These are phyloP conservation scores for Calonectria leucothoes DNA, from an alignment of 2,329 filamentous ascomycete genomes.

Conservation along the genomic window DNA sequence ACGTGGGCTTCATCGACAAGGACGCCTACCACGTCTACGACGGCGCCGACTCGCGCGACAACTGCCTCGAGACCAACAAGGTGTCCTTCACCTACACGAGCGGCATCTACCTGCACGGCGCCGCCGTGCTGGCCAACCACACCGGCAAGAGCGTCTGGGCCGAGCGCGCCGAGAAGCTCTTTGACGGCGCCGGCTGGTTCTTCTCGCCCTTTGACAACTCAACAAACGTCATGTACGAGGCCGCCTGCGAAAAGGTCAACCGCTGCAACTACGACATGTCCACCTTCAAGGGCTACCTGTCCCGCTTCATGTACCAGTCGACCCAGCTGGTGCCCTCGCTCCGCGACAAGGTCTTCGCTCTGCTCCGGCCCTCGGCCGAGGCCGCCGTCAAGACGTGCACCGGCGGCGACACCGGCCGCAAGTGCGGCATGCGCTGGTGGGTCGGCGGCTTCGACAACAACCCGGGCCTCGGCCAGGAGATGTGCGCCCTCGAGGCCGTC, in stretches of 20 bases:
- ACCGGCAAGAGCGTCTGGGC: slow-evolving; percentile 66
- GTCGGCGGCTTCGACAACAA: slow-evolving; percentile 65
- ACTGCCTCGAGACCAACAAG: slow-evolving; percentile 65
- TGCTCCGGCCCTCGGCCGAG: slow-evolving; percentile 63
- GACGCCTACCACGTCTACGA: slow-evolving; percentile 68
- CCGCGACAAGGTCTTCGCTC: slow-evolving; percentile 55
- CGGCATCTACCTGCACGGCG: slow-evolving; percentile 74
- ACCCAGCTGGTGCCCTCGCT: slow-evolving; percentile 68
- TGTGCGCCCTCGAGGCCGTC: slow-evolving; percentile 72
- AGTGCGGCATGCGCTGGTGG: slow-evolving; percentile 75
- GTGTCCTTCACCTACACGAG: slow-evolving; percentile 74
- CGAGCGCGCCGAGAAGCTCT: slow-evolving; percentile 62
- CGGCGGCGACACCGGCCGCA: slow-evolving; percentile 62
- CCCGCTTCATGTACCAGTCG: slow-evolving; percentile 72
- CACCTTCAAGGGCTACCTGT: slow-evolving; percentile 76
- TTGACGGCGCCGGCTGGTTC: slow-evolving; percentile 64
- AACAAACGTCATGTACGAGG: slow-evolving; percentile 73
- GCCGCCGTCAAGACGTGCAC: slow-evolving; percentile 69
- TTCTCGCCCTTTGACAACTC: slow-evolving; percentile 64
- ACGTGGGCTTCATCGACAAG: slow-evolving; percentile 67
- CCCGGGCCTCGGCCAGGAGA: slow-evolving; percentile 70
- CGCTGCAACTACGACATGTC: slow-evolving; percentile 73
- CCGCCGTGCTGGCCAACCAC: slow-evolving; percentile 72
- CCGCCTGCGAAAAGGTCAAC: slow-evolving; percentile 69
- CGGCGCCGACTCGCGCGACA: slow-evolving; percentile 65